Conservation (phyloP, 805 yeast genomes). For the Candida piceae region DNA sequence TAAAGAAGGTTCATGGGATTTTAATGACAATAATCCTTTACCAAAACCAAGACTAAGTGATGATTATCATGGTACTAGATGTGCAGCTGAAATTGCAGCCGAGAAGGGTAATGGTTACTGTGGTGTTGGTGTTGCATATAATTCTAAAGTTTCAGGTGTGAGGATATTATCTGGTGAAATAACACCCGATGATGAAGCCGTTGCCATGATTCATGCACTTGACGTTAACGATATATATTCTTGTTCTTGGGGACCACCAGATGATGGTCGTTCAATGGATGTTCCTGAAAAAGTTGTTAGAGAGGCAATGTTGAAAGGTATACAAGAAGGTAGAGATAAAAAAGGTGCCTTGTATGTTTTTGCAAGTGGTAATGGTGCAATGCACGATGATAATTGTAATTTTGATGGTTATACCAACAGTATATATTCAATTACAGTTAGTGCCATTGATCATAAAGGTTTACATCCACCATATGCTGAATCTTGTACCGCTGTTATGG, state of each 20-base stretch:
- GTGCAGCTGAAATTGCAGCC: constrained; percentile 96
- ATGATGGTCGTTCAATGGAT: constrained; percentile 82
- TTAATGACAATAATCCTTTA: constrained; percentile 63
- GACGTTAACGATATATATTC: constrained; percentile 90
- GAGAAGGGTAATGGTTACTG: constrained; percentile 76
- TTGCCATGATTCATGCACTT: constrained; percentile 73
- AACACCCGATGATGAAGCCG: constrained; percentile 85
- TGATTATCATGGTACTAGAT: constrained; percentile 94
- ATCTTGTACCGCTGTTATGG: constrained; percentile 91
- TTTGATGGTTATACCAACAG: constrained; percentile 97
- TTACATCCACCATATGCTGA: constrained; percentile 87
- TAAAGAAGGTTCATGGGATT: constrained; percentile 88
- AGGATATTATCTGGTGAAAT: constrained; percentile 80
- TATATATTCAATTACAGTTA: constrained; percentile 89
- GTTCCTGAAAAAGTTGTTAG: constrained; percentile 77
- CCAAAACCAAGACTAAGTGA: constrained; percentile 79
- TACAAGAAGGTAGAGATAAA: constrained; percentile 71
- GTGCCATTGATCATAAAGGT: constrained; percentile 87
- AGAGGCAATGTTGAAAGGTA: constrained; percentile 80
- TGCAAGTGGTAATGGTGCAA: constrained; percentile 94
- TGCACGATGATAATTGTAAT: constrained; percentile 82
- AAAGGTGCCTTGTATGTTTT: constrained; percentile 90
- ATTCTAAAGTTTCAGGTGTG: constrained; percentile 81
- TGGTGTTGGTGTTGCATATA: constrained; percentile 96
- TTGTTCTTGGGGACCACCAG: constrained; percentile 98